Conservation (phyloP, 2,329 filamentous ascomycete genomes). For the Beauveria bassiana region DNA sequence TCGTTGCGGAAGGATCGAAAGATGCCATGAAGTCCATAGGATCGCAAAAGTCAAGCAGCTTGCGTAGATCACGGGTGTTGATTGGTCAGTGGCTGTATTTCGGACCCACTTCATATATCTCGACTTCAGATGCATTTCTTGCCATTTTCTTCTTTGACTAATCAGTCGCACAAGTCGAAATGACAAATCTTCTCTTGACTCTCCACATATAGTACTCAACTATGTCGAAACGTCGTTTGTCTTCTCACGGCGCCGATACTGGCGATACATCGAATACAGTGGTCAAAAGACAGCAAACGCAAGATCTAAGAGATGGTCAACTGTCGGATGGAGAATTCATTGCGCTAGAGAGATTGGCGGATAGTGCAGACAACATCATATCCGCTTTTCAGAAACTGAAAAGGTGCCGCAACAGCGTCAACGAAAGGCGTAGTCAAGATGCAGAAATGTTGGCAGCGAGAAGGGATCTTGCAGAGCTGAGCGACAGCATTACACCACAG, state of each 20-base stretch:
- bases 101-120: not conserved
- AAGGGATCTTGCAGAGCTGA: not conserved
- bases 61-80: not conserved
- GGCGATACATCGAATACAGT: not conserved
- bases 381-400: slow-evolving; percentile 30
- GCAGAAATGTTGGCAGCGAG: not conserved
- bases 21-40: slow-evolving; percentile 12
- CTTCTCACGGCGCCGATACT: not conserved
- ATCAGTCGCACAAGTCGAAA: not conserved
- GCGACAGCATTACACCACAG: not conserved
- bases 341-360: slow-evolving; percentile 19
- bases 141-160: not conserved
- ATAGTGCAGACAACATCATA: slow-evolving; percentile 31
- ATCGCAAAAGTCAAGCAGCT: not conserved
- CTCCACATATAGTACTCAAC: not conserved
- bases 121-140: not conserved
- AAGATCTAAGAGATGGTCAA: not conserved
- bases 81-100: not conserved
- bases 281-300: slow-evolving; percentile 1
- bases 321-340: slow-evolving; percentile 11
- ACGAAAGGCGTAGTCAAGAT: not conserved
- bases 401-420: slow-evolving; percentile 4
- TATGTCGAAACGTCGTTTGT: slow-evolving; percentile 33
- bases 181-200: not conserved
- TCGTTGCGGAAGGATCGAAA: not conserved